Percentiles rank a stretch among this genome's conserved stretches.
These are phyloP conservation scores for Coemansia sp. DNA, from an alignment of 192 early-diverging fungal genomes.

Conservation along the genomic window DNA sequence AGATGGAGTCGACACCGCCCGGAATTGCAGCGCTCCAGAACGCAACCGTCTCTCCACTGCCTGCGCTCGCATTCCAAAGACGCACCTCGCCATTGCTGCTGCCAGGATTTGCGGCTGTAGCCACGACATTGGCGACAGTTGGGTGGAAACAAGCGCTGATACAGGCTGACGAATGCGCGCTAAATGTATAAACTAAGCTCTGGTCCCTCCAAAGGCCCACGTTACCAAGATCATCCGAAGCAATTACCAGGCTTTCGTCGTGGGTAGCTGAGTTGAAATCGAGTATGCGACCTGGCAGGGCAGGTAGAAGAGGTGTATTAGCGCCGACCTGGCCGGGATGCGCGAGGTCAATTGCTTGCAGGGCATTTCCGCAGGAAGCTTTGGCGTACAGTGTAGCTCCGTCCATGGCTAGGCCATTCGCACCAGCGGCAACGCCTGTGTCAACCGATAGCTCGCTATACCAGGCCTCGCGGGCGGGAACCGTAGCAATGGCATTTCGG, in stretches of 20 bases:
- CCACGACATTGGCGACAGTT: constrained; percentile 35
- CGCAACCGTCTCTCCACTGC: background rate
- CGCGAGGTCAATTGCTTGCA: constrained; percentile 29
- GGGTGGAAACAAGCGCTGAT: constrained; percentile 34
- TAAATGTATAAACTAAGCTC: background rate
- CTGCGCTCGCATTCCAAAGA: constrained; percentile 29
- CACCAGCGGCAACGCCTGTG: constrained; percentile 14
- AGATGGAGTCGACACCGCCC: constrained; percentile 23
- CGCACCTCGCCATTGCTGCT: constrained; percentile 21
- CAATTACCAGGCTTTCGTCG: constrained; percentile 26
- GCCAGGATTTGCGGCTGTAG: constrained; percentile 14
- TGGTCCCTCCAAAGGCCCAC: constrained; percentile 36
- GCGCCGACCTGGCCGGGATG: constrained; percentile 21
- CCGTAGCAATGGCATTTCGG: constrained; percentile 38
- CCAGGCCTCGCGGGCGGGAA: constrained; percentile 37
- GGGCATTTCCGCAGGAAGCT: constrained; percentile 21
- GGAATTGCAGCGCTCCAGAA: constrained; percentile 18
- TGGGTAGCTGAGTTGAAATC: constrained; percentile 34
- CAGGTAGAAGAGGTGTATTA: constrained; percentile 2
- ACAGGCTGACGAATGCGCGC: constrained; percentile 23
- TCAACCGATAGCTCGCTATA: constrained; percentile 40
- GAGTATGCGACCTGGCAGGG: constrained; percentile 14
- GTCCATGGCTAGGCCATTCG: constrained; percentile 42
- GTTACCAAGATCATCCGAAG: constrained; percentile 29
- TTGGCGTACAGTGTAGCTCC: constrained; percentile 26